These are phyloP conservation scores for Lasiosphaeriaceae sp. DNA, from an alignment of 495 filamentous ascomycete species.

Conservation along the genomic window DNA sequence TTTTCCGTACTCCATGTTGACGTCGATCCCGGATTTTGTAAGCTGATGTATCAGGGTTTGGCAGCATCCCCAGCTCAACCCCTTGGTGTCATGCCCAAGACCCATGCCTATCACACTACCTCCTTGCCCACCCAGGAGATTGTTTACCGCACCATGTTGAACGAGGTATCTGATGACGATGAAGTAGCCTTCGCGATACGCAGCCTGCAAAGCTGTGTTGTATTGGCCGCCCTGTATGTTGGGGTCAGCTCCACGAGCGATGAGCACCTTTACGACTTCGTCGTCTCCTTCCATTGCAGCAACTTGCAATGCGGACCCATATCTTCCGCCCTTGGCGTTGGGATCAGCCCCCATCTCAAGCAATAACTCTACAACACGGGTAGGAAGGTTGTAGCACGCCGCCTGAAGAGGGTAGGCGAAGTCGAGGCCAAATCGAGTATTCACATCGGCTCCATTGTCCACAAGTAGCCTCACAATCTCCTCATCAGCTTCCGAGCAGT, in stretches of 20 bases:
- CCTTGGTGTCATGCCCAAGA: neutral
- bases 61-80: conserved; percentile 3
- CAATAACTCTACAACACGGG: neutral
- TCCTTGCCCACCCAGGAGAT: neutral
- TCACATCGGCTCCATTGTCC: conserved; percentile 12
- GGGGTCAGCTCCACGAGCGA: conserved; percentile 25
- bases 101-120: neutral
- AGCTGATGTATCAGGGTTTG: conserved; percentile 11
- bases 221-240: conserved; percentile 12
- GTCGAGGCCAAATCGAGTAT: conserved; percentile 5
- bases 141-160: neutral
- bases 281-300: conserved; percentile 13
- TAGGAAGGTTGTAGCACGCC: neutral
- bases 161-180: neutral
- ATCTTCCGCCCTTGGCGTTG: conserved; percentile 22
- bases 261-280: conserved; percentile 16
- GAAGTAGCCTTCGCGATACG: conserved; percentile 6
- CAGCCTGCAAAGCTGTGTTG: conserved; percentile 20
- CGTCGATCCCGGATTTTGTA: neutral
- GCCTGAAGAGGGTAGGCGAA: conserved; percentile 8
- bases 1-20: conserved; percentile 5
- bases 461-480: conserved; percentile 15
- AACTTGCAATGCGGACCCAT: conserved; percentile 23
- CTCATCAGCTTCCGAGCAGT: neutral
- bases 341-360: conserved; percentile 16